phyloP scores from a whole-genome alignment of 192 early-diverging fungal genomes.

The Gigaspora rosea region DNA sequence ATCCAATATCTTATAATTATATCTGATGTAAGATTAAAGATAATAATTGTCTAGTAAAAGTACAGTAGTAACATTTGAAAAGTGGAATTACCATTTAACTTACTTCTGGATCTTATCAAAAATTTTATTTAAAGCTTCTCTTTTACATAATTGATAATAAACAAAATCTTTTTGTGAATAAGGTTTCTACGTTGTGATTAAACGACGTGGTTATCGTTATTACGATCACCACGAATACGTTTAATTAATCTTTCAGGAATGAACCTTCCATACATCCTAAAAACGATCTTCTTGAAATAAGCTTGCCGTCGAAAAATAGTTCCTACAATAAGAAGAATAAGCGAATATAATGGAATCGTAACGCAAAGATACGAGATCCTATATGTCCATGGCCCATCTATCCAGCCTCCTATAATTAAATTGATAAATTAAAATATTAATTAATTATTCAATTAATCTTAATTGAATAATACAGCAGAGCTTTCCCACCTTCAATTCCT shows the following conservation, averaged over 20 bases:
- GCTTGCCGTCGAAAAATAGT: constrained; percentile 41
- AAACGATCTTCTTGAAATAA: constrained; percentile 45
- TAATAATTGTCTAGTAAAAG: no score
- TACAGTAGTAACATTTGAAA: no score
- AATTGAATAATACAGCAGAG: background rate
- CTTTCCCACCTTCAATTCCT: constrained; percentile 21
- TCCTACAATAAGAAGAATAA: constrained; percentile 40
- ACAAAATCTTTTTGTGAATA: no score
- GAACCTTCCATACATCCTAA: constrained; percentile 49
- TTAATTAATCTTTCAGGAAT: constrained; percentile 40
- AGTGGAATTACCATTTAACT: no score
- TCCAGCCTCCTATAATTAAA: constrained; percentile 12
- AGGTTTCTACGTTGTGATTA: no score
- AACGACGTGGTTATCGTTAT: no score
- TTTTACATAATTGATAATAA: no score
- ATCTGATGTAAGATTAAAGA: no score
- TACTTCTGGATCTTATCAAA: no score
- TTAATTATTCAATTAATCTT: background rate
- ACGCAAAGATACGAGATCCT: constrained; percentile 43
- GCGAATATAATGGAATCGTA: constrained; percentile 44
- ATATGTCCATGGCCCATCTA: constrained; percentile 49
- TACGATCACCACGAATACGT: background rate
- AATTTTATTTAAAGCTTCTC: no score
- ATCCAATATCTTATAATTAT: no score
- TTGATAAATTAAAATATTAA: background rate